Evolutionary conservation across 2,329 filamentous ascomycete genomes (phyloP).

Genomic region (Arachnomyces sp.): DNA sequence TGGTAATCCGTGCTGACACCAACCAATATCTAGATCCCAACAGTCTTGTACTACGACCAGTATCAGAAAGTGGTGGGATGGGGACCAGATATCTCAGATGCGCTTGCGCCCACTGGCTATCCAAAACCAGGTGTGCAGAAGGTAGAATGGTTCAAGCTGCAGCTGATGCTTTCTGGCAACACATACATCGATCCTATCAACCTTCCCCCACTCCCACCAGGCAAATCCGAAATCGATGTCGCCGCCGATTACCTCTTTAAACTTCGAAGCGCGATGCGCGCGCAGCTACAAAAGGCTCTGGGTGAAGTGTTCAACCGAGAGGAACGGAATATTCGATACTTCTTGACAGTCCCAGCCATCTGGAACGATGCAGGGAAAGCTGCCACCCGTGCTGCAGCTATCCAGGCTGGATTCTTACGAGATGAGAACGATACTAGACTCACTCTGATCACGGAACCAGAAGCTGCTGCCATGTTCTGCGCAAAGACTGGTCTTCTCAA

Average conservation of each 20-base stretch:
- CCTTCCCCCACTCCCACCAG: constrained; percentile 88
- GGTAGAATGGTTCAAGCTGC: constrained; percentile 99
- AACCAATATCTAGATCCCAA: constrained; percentile 67
- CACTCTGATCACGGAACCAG: constrained; percentile 90
- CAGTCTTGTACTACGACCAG: constrained; percentile 98
- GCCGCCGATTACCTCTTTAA: constrained; percentile 99
- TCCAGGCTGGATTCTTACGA: constrained; percentile 90
- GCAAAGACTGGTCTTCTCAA: constrained; percentile 93
- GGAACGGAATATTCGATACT: constrained; percentile 96
- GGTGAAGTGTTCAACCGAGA: constrained; percentile 97
- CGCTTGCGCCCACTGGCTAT: constrained; percentile 90
- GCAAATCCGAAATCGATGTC: constrained; percentile 98
- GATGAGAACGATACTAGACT: constrained; percentile 97
- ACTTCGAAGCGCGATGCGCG: constrained; percentile 91
- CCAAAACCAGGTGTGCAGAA: constrained; percentile 97
- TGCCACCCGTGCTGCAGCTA: constrained; percentile 87
- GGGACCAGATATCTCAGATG: constrained; percentile 96
- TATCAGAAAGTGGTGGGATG: constrained; percentile 99
- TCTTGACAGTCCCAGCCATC: constrained; percentile 95
- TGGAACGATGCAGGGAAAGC: constrained; percentile 99
- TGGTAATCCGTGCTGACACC: neutral
- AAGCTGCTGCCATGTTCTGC: constrained; percentile 95
- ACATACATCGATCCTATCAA: constrained; percentile 99
- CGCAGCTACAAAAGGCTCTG: constrained; percentile 88
- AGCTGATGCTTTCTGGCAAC: constrained; percentile 97